Evolutionary conservation across 148 eudicot genomes (phyloP).

Genomic region (Amaranthus cruentus): DNA sequence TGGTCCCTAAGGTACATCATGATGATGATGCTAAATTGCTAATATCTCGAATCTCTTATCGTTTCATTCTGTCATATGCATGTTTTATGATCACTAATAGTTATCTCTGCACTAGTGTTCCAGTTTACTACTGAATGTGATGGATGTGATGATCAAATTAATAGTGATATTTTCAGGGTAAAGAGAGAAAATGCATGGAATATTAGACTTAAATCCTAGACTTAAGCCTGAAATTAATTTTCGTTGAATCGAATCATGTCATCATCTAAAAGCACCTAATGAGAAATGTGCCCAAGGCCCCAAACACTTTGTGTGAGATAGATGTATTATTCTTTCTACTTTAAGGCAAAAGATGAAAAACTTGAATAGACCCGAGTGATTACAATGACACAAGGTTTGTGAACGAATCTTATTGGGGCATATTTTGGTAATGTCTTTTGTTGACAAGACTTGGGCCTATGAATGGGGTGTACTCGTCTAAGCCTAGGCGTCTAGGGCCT

Average conservation of each 20-base stretch:
- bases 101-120: neutral
- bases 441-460: neutral
- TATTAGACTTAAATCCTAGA: neutral
- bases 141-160: neutral
- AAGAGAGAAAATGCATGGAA: neutral
- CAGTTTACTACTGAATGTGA: neutral
- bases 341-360: slow-evolving; percentile 8
- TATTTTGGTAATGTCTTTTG: neutral
- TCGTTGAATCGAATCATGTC: slow-evolving; percentile 5
- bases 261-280: slow-evolving; percentile 5
- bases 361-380: neutral
- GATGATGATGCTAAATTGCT: slow-evolving; percentile 5
- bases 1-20: slow-evolving; percentile 29
- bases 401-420: neutral
- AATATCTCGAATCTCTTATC: slow-evolving; percentile 28
- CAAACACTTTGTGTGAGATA: neutral
- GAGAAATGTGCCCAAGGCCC: neutral
- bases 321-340: slow-evolving; percentile 4
- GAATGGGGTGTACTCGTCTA: neutral
- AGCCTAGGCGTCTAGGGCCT: neutral
- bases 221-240: neutral
- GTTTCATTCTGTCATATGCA: slow-evolving; percentile 9
- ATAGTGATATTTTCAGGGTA: neutral
- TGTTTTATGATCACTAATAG: slow-evolving; percentile 9
- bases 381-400: neutral